Base-by-base conservation (phyloP, 768 basidiomycete species). In the Gymnopilus dilepis region DNA sequence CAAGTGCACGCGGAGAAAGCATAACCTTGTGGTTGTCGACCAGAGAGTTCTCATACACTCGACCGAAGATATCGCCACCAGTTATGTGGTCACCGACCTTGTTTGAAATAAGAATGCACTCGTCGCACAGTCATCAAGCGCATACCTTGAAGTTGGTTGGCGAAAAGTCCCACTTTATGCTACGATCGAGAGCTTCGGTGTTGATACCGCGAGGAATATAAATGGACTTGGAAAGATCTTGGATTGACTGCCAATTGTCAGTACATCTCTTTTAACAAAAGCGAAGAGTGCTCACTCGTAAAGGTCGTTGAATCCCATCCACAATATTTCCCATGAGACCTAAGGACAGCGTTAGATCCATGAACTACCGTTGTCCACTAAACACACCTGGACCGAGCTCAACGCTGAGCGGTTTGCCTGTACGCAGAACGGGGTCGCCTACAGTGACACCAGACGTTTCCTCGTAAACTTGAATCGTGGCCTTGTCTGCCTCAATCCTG, bases 251-350 rank as follows among this genome's bases (percentile, higher is more conserved):
- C 5, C 22, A 19, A 52, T 58, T 2, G 34, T 67, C 52, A 57
- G 62, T 59, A 50, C 65, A 56, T 22, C 26, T 57, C 37, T 24
- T 19, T 26, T 61, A 21, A 43, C 15, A 40, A 40, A 54, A 19
- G 1, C 13, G 34, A 15, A 19, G 19, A 50, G 31, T 37, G 74
- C 91, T 65, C 72, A 94, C 93, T 69, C 93, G 86, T 38, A 95
- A 80, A 60, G 95, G 95, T 71, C 95, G 87, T 75, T 97, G 95
- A 72, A 97, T 96, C 69, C 96, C 95, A 78, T 98, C 96, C 68
- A 97, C 95, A 70, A 99, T 99, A 75, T 99, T 99, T n/a, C 89
- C 89, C 97, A 99, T 99, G 60, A 99, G 80, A 68, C 97, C 97
- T 97, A 1, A 26, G 19, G 5, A 22, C 17, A 21, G 41, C 9